phyloP scores from a whole-genome alignment of 768 basidiomycete genomes.

The Collybia mongolica region DNA sequence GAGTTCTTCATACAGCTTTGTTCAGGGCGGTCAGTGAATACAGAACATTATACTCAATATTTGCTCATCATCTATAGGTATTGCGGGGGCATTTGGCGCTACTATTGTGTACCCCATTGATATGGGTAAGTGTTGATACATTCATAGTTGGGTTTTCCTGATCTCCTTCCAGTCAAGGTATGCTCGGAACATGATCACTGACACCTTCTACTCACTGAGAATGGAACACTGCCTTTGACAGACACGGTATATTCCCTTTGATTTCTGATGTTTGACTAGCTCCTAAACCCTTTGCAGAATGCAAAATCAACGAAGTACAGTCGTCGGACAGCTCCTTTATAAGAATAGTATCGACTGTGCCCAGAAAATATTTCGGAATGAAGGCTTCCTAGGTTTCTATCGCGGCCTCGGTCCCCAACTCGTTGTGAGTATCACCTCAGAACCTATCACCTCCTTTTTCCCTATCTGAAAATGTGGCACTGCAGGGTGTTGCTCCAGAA shows the following conservation, averaged over 20 bases:
- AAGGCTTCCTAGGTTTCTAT: conserved; percentile 95
- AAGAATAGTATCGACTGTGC: conserved; percentile 96
- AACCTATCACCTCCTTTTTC: not conserved
- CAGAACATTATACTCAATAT: not conserved
- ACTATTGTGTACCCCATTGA: conserved; percentile 99
- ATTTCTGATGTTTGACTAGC: not conserved
- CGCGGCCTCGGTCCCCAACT: conserved; percentile 94
- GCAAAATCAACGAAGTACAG: conserved; percentile 96
- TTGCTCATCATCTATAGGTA: conserved; percentile 44
- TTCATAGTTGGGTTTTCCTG: conserved; percentile 1
- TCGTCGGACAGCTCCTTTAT: conserved; percentile 96
- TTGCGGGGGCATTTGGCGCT: conserved; percentile 93
- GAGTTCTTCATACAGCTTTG: conserved; percentile 83
- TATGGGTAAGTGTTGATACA: conserved; percentile 56
- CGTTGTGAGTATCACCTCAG: conserved; percentile 50
- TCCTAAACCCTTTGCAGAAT: conserved; percentile 49
- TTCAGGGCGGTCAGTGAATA: conserved; percentile 64
- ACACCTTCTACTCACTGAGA: not conserved
- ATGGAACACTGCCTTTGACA: conserved; percentile 19
- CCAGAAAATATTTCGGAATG: conserved; percentile 89
- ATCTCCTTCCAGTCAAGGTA: conserved; percentile 65
- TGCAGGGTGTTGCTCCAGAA: conserved; percentile 90
- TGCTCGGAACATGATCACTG: conserved; percentile 12
- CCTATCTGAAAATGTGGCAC: conserved; percentile 1
- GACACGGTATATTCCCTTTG: conserved; percentile 50